Conservation (phyloP, 176 grass and related monocot species). For the Avena atlantica region DNA sequence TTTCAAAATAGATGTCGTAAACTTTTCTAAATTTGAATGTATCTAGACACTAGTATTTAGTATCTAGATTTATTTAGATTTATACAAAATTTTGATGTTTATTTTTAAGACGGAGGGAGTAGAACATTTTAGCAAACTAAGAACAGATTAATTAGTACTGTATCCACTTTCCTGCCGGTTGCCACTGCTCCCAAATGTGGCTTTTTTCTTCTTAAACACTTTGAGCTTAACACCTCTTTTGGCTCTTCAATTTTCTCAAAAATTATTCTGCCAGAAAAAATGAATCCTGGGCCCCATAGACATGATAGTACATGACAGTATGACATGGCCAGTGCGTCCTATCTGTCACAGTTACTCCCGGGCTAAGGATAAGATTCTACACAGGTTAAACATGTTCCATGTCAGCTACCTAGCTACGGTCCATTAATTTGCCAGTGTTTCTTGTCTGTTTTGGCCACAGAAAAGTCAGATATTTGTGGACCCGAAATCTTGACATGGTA, state of each 20-base stretch:
- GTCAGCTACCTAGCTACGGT: not conserved
- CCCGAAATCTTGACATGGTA: not conserved
- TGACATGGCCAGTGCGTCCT: not conserved
- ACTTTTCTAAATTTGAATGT: no score
- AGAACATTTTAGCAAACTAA: no score
- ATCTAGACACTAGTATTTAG: no score
- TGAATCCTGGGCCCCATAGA: not conserved
- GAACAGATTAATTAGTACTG: not conserved
- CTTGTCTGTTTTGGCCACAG: not conserved
- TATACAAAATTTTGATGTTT: no score
- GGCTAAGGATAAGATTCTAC: conserved; percentile 3
- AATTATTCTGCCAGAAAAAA: not conserved
- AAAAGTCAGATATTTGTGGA: not conserved
- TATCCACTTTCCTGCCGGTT: conserved; percentile 20
- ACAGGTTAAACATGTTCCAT: conserved; percentile 11
- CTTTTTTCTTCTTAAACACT: not conserved
- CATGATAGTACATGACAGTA: not conserved
- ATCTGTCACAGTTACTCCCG: not conserved
- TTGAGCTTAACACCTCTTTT: no score
- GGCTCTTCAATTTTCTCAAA: not conserved
- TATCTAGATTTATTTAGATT: no score
- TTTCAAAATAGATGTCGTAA: no score
- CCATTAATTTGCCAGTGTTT: not conserved
- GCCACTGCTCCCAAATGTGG: conserved; percentile 28
- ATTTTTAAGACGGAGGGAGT: no score